Conservation (phyloP, 2,329 filamentous ascomycete species). For the Nigrospora sphaerica region DNA sequence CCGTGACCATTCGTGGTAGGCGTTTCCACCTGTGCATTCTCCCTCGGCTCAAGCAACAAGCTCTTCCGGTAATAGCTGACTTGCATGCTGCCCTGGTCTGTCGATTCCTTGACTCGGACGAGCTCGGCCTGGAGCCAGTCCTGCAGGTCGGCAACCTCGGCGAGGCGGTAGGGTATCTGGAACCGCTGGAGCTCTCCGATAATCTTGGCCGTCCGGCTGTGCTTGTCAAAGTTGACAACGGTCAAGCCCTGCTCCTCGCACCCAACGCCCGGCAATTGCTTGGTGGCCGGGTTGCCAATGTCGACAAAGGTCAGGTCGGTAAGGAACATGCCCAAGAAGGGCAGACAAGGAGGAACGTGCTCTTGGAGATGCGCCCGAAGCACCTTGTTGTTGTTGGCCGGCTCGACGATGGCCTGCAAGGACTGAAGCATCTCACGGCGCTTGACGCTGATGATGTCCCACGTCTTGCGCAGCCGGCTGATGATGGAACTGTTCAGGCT, state of each 20-base stretch:
- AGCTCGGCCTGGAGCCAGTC: slow-evolving; percentile 87
- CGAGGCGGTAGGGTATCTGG: slow-evolving; percentile 84
- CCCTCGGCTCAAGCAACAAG: slow-evolving; percentile 72
- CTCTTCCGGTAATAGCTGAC: slow-evolving; percentile 72
- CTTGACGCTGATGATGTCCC: slow-evolving; percentile 81
- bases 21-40: slow-evolving; percentile 32
- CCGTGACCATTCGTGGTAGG: slow-evolving; percentile 13
- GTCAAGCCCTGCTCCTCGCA: slow-evolving; percentile 59
- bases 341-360: slow-evolving; percentile 84
- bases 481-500: slow-evolving; percentile 90
- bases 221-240: slow-evolving; percentile 97
- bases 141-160: slow-evolving; percentile 80
- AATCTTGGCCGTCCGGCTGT: slow-evolving; percentile 88
- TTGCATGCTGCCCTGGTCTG: slow-evolving; percentile 47
- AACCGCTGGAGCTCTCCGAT: slow-evolving; percentile 94
- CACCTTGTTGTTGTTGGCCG: slow-evolving; percentile 83
- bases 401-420: slow-evolving; percentile 79
- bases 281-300: slow-evolving; percentile 82
- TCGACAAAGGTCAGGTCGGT: slow-evolving; percentile 96
- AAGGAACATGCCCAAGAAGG: slow-evolving; percentile 92
- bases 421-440: slow-evolving; percentile 73
- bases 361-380: slow-evolving; percentile 77
- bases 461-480: slow-evolving; percentile 78
- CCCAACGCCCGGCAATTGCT: slow-evolving; percentile 56
- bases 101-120: slow-evolving; percentile 58